Evolutionary conservation across 2,329 filamentous ascomycete genomes (phyloP).

Genomic region (Fusarium tuaranense): DNA sequence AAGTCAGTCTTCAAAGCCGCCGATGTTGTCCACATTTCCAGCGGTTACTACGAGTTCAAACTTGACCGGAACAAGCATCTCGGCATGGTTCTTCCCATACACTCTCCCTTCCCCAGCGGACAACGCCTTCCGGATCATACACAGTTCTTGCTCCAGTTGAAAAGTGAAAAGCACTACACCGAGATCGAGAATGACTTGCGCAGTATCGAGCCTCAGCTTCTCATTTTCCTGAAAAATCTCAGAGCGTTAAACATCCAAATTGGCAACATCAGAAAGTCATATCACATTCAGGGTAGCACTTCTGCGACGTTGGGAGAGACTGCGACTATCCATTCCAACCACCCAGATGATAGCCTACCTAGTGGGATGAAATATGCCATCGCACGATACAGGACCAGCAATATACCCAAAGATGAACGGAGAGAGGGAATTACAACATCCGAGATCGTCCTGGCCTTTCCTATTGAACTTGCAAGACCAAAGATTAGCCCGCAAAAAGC

Average conservation of each 20-base stretch:
- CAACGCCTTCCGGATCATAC: neutral
- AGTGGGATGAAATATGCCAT: neutral
- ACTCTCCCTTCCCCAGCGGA: fast-evolving
- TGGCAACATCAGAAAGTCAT: fast-evolving
- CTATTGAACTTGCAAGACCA: neutral
- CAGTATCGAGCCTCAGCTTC: neutral
- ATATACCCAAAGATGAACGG: neutral
- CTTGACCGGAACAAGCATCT: neutral
- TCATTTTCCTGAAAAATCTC: neutral
- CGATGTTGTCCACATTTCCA: neutral
- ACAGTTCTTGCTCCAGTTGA: neutral
- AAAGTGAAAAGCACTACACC: fast-evolving
- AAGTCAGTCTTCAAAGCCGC: neutral
- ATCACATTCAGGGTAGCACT: neutral
- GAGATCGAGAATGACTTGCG: neutral
- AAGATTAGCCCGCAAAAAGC: neutral
- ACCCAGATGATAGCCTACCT: neutral
- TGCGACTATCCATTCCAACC: neutral
- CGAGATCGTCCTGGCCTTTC: neutral
- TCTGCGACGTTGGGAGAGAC: neutral
- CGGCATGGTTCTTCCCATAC: neutral
- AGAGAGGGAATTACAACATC: neutral
- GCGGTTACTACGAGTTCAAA: neutral
- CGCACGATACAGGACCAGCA: neutral
- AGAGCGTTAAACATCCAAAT: fast-evolving